Evolutionary conservation across 331 rosid species (phyloP), one percentile per base, ranked within the genome.

Genomic region (Malus hybrid): DNA sequence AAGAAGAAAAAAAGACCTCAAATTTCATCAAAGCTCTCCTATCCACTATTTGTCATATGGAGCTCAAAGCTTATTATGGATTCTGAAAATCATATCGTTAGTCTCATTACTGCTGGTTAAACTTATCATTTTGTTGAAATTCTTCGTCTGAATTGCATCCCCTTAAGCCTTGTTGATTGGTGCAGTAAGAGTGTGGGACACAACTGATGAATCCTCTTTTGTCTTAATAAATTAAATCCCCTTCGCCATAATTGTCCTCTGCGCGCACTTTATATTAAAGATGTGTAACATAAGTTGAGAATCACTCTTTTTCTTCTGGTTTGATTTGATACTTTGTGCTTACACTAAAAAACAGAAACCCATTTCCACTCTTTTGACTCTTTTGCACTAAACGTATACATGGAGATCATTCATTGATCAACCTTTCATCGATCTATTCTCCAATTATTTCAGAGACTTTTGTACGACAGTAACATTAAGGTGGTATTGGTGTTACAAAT

Each of bases 281-380:
- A 44, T 3, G 24, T 26, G 32, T 44, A 48, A 1, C 44, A 63
- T n/a, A 33, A 19, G 52, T n/a, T 66, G 55, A 18, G 42, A 58
- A 42, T 61, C 46, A 36, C 2, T 50, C 10, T 50, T 16, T 26
- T 24, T 19, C 13, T 62, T 73, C 46, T 60, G n/a, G 73, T 53
- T 68, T 32, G 44, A 57, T 29, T 73, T 58, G 73, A 42, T 75
- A 60, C 48, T 46, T 60, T 44, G 36, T 62, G 68, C 76, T 70
- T 78, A 73, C 82, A 76, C 80, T 7, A 60, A 52, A 72, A 78
- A 36, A 14, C 58, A 63, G 26, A 66, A 34, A 53, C 68, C 69
- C 63, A 72, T 29, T 76, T 5, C 61, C 7, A 36, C 75, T 62
- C 65, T 57, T 46, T 46, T 78, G 87, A 80, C 36, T 28, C 62